phyloP scores from a whole-genome alignment of 108 stramenopile species.

The Skeletonema grethae region DNA sequence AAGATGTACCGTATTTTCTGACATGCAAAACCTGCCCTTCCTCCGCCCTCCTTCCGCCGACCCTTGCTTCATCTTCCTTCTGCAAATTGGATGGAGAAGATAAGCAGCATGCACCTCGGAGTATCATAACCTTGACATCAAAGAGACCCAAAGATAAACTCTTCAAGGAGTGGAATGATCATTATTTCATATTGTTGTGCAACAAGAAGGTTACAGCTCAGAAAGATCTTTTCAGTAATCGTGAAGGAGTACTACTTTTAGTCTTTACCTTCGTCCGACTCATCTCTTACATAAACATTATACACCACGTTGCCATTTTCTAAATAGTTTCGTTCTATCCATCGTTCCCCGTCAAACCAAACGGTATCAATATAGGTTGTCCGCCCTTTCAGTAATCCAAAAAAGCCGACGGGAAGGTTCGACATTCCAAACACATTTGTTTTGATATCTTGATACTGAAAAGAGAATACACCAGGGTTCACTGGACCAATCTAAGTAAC shows the following conservation, averaged over 20 bases:
- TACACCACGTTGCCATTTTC: slow-evolving; percentile 40
- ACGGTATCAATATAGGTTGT: slow-evolving; percentile 58
- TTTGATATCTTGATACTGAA: slow-evolving; percentile 68
- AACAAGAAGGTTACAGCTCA: background rate
- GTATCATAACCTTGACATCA: too few species aligned
- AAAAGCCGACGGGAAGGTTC: slow-evolving; percentile 65
- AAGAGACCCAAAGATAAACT: too few species aligned
- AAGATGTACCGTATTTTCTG: too few species aligned
- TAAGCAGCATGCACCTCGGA: too few species aligned
- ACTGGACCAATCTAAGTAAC: slow-evolving; percentile 43
- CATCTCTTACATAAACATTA: slow-evolving; percentile 45
- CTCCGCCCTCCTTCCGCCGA: too few species aligned
- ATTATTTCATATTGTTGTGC: background rate
- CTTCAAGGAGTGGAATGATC: too few species aligned
- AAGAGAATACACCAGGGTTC: slow-evolving; percentile 64
- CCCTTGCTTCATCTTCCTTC: too few species aligned
- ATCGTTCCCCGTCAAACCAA: slow-evolving; percentile 71
- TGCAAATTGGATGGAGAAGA: too few species aligned
- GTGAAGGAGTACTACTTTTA: background rate
- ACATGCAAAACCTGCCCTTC: too few species aligned
- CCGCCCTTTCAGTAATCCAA: slow-evolving; percentile 75
- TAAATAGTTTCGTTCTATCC: slow-evolving; percentile 67
- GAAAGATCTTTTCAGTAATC: background rate
- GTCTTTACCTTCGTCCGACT: slow-evolving; percentile 21
- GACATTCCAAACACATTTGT: slow-evolving; percentile 71